phyloP scores from a whole-genome alignment of 768 basidiomycete genomes.

The Termitomyces sp. region DNA sequence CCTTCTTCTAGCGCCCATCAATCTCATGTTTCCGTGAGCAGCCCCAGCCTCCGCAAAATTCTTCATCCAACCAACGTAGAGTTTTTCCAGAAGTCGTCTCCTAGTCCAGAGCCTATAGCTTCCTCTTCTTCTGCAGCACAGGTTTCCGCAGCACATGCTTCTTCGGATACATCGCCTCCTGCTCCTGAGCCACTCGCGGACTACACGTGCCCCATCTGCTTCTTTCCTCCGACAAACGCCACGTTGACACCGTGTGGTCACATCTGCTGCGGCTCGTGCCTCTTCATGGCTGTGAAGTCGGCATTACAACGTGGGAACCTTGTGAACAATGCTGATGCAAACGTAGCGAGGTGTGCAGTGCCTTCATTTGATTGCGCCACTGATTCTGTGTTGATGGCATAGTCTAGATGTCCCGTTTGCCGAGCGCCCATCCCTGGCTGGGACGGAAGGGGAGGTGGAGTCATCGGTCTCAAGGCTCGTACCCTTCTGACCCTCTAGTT shows the following conservation, averaged over 20 bases:
- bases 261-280: constrained; percentile 72
- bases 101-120: not conserved
- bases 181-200: constrained; percentile 43
- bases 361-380: constrained; percentile 5
- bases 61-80: constrained; percentile 19
- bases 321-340: constrained; percentile 25
- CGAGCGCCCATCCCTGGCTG: constrained; percentile 64
- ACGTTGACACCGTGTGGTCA: constrained; percentile 82
- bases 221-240: constrained; percentile 71
- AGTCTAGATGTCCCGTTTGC: constrained; percentile 64
- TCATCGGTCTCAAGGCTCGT: constrained; percentile 56
- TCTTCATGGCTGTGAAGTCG: constrained; percentile 70
- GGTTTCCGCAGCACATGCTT: constrained; percentile 10
- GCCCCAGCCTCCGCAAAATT: constrained; percentile 24
- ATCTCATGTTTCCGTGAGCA: constrained; percentile 18
- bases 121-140: constrained; percentile 8
- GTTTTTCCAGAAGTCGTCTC: constrained; percentile 8
- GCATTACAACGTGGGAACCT: constrained; percentile 47
- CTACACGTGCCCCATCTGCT: constrained; percentile 83
- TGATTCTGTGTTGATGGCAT: not conserved
- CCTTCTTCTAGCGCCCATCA: not conserved
- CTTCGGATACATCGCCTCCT: constrained; percentile 14
- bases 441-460: constrained; percentile 71
- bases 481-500: constrained; percentile 29
- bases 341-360: constrained; percentile 36